phyloP scores from a whole-genome alignment of 768 basidiomycete species.

The Baorangia bicolor region DNA sequence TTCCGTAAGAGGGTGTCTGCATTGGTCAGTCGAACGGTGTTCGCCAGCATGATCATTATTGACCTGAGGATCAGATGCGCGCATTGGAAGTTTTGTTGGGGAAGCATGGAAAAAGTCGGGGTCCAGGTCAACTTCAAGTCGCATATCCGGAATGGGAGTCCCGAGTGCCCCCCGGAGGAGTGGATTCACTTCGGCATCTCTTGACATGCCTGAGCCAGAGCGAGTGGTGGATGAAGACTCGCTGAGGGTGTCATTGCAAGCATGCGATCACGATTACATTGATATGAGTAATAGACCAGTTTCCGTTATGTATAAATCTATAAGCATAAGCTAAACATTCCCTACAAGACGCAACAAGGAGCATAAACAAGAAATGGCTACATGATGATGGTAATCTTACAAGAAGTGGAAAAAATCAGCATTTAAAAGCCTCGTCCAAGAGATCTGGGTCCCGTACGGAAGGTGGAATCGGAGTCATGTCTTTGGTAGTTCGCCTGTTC shows the following conservation, averaged over 20 bases:
- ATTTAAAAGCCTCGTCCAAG: slow-evolving; percentile 36
- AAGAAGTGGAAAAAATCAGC: slow-evolving; percentile 19
- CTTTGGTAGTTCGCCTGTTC: slow-evolving; percentile 37
- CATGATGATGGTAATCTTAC: slow-evolving; percentile 5
- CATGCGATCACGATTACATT: slow-evolving; percentile 11
- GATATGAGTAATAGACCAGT: slow-evolving; percentile 5
- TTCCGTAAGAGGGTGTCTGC: slow-evolving; percentile 56
- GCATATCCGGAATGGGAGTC: slow-evolving; percentile 29
- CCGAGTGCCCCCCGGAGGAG: slow-evolving; percentile 46
- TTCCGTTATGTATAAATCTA: slow-evolving; percentile 24
- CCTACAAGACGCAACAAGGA: slow-evolving; percentile 4
- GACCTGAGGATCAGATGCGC: slow-evolving; percentile 44
- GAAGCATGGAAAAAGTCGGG: slow-evolving; percentile 37
- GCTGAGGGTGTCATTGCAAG: background rate
- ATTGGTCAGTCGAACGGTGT: slow-evolving; percentile 46
- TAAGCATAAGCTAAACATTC: slow-evolving; percentile 19
- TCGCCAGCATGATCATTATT: background rate
- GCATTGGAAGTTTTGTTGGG: slow-evolving; percentile 57
- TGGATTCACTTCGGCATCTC: slow-evolving; percentile 54
- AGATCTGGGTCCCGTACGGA: slow-evolving; percentile 7
- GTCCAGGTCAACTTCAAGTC: slow-evolving; percentile 21
- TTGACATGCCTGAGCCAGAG: slow-evolving; percentile 52
- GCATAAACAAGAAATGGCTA: slow-evolving; percentile 12
- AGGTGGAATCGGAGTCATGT: slow-evolving; percentile 27
- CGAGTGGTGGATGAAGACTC: slow-evolving; percentile 53